phyloP scores from a whole-genome alignment of 345 rosid species.

The Acer yangbiense region DNA sequence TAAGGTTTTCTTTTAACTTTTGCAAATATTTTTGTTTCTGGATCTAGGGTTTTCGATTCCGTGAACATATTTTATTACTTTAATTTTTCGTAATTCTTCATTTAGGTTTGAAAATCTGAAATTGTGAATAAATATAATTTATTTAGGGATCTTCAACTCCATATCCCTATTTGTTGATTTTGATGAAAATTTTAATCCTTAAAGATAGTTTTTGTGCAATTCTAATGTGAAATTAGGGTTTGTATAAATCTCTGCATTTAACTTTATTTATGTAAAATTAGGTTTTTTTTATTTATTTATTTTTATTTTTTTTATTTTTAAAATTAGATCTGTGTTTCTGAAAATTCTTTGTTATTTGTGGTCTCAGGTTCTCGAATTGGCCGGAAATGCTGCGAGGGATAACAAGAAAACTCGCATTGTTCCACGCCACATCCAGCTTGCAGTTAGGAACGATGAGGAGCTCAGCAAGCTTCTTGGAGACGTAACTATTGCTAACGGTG shows the following conservation, averaged over 20 bases:
- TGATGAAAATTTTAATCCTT: no score
- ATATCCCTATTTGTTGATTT: not conserved
- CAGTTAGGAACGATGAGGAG: slow-evolving; percentile 91
- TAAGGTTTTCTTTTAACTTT: not conserved
- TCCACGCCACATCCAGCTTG: slow-evolving; percentile 89
- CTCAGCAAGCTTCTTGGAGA: slow-evolving; percentile 96
- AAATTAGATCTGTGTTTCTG: not conserved
- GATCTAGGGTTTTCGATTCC: slow-evolving; percentile 32
- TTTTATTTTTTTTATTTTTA: no score
- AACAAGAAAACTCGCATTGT: slow-evolving; percentile 92
- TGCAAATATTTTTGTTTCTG: not conserved
- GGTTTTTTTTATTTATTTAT: not conserved
- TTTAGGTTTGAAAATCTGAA: not conserved
- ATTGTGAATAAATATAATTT: not conserved
- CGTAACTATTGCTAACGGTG: slow-evolving; percentile 92
- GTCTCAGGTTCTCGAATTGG: slow-evolving; percentile 77
- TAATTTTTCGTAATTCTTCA: no score
- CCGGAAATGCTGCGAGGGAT: slow-evolving; percentile 90
- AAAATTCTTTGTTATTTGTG: not conserved
- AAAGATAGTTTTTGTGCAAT: not conserved
- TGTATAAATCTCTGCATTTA: not conserved
- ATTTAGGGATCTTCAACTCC: not conserved
- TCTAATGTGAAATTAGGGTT: not conserved
- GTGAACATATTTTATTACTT: not conserved
- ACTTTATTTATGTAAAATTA: not conserved